phyloP scores from a whole-genome alignment of 2,329 filamentous ascomycete genomes.

The Colletotrichum orchidophilum region DNA sequence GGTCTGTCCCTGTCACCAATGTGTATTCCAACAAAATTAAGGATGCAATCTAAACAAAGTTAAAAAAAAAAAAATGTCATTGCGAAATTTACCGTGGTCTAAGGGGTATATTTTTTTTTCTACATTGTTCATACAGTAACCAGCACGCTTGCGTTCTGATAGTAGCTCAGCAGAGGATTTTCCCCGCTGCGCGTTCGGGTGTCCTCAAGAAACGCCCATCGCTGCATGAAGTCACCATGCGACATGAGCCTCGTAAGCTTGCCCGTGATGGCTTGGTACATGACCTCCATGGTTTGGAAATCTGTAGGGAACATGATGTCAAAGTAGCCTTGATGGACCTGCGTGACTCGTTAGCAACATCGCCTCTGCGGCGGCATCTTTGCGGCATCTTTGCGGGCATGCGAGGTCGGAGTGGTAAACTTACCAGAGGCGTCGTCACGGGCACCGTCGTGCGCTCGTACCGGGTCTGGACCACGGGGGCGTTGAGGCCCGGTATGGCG shows the following conservation, averaged over 20 bases:
- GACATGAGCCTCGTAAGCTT: conserved; percentile 86
- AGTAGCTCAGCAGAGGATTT: conserved; percentile 92
- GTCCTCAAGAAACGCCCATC: conserved; percentile 91
- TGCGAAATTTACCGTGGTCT: neutral
- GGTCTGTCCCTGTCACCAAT: conserved; percentile 15
- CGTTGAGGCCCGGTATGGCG: conserved; percentile 84
- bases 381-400: neutral
- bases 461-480: conserved; percentile 94
- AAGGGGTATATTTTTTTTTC: conserved; percentile 22
- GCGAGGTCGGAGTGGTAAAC: conserved; percentile 42
- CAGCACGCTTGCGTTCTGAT: conserved; percentile 94
- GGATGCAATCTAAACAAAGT: neutral
- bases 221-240: conserved; percentile 89
- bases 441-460: conserved; percentile 89
- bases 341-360: conserved; percentile 3
- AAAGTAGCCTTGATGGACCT: conserved; percentile 98
- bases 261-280: conserved; percentile 93
- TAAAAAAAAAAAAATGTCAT: neutral
- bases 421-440: conserved; percentile 88
- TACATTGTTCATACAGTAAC: conserved; percentile 72
- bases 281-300: conserved; percentile 87
- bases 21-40: neutral
- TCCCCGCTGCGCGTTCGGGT: conserved; percentile 90
- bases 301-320: conserved; percentile 99
- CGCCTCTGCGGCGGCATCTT: neutral